Conservation (phyloP, 2,329 filamentous ascomycete genomes). For the Cordyceps tenuipes region DNA sequence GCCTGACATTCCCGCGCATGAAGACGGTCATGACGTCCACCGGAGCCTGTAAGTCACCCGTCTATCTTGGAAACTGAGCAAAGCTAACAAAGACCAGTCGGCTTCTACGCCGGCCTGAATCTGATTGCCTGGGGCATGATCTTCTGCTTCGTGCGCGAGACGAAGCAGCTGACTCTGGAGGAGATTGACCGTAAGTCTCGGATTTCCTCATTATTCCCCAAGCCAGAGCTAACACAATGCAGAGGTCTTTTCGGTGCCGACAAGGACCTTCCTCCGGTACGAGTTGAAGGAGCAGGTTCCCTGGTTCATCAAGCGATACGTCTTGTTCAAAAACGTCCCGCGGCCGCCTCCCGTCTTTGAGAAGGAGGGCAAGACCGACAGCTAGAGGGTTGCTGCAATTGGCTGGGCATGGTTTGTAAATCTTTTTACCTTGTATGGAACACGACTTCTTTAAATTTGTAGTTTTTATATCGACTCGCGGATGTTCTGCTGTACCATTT, state of each 20-base stretch:
- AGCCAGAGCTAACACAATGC: neutral
- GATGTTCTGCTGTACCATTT: too few relatives aligned
- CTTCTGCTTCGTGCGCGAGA: slow-evolving; percentile 39
- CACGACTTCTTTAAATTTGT: neutral
- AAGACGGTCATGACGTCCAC: slow-evolving; percentile 24
- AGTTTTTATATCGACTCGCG: too few relatives aligned
- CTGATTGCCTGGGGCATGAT: slow-evolving; percentile 35
- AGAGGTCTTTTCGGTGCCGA: slow-evolving; percentile 27
- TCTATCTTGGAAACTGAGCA: fast-evolving
- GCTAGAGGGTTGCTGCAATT: neutral
- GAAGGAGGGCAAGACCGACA: slow-evolving; percentile 5
- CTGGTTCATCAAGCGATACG: slow-evolving; percentile 30
- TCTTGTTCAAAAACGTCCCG: slow-evolving; percentile 24
- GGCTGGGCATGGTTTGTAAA: neutral
- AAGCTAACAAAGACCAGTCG: slow-evolving; percentile 15
- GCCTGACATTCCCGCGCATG: slow-evolving; percentile 46
- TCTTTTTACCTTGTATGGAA: neutral
- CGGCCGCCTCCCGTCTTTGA: slow-evolving; percentile 25
- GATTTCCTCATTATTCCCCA: too few relatives aligned
- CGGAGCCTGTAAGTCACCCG: slow-evolving; percentile 21
- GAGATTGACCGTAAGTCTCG: slow-evolving; percentile 23
- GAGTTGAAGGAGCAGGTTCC: slow-evolving; percentile 27
- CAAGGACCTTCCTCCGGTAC: slow-evolving; percentile 24
- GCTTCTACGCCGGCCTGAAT: slow-evolving; percentile 38
- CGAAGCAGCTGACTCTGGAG: slow-evolving; percentile 38